Evolutionary conservation across 2,329 filamentous ascomycete species (phyloP).

Genomic region (Fusarium papillatum): DNA sequence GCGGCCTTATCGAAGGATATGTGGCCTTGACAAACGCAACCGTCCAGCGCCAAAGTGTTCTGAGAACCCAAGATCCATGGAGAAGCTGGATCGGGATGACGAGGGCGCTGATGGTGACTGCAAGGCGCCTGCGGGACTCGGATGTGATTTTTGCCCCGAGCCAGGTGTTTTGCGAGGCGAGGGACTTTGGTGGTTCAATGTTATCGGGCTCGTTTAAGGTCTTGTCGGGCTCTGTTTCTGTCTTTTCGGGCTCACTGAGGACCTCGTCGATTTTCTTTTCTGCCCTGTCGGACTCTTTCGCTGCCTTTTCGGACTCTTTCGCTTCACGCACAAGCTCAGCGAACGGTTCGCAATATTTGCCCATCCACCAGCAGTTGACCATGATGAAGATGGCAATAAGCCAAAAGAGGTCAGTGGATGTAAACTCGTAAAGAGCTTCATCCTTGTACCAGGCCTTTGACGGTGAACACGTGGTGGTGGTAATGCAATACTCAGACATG

Average conservation of each 20-base stretch:
- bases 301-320: neutral
- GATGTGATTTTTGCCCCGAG: constrained; percentile 22
- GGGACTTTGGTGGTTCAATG: neutral
- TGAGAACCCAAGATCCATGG: constrained; percentile 27
- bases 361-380: constrained; percentile 24
- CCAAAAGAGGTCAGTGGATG: constrained; percentile 33
- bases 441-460: constrained; percentile 25
- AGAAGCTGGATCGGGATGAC: constrained; percentile 14
- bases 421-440: constrained; percentile 20
- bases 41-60: constrained; percentile 20
- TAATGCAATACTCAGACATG: neutral
- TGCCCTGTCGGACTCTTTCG: neutral
- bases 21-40: constrained; percentile 12
- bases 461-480: neutral
- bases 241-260: neutral
- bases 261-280: no score
- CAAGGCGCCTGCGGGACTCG: neutral
- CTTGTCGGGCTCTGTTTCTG: neutral
- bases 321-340: neutral
- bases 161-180: neutral
- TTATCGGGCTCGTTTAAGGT: neutral
- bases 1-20: constrained; percentile 19
- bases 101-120: neutral
- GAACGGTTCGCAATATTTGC: constrained; percentile 8
- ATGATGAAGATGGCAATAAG: constrained; percentile 14